phyloP scores from a whole-genome alignment of 345 rosid genomes.

The Brassica rapa region DNA sequence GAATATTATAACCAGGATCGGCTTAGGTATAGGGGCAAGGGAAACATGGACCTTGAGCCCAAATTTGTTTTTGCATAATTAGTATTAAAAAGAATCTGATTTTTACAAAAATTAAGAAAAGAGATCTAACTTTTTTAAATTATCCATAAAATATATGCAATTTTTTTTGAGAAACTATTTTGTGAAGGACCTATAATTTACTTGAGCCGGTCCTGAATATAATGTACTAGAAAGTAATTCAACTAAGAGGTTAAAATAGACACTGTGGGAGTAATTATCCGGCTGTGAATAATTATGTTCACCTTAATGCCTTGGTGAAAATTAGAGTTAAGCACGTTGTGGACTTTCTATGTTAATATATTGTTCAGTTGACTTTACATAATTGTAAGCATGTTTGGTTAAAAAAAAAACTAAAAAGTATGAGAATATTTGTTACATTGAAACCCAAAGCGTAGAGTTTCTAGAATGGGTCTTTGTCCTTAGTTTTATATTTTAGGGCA shows the following conservation, averaged over 20 bases:
- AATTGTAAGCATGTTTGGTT: slow-evolving; percentile 5
- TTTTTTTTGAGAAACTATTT: too few relatives aligned
- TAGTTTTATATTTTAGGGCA: too few relatives aligned
- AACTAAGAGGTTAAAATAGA: slow-evolving; percentile 1
- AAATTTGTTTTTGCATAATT: too few relatives aligned
- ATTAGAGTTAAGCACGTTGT: slow-evolving; percentile 18
- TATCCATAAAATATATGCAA: too few relatives aligned
- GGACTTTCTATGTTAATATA: slow-evolving; percentile 26
- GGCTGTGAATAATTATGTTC: background rate
- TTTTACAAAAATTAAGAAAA: too few relatives aligned
- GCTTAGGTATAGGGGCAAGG: too few relatives aligned
- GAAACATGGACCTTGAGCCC: too few relatives aligned
- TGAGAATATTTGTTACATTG: slow-evolving; percentile 7
- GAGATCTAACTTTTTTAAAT: too few relatives aligned
- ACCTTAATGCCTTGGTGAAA: slow-evolving; percentile 1
- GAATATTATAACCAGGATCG: too few relatives aligned
- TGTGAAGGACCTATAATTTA: too few relatives aligned
- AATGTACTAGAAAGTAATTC: background rate
- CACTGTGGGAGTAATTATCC: background rate
- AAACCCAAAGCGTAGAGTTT: slow-evolving; percentile 19
- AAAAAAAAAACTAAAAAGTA: background rate
- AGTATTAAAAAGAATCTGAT: too few relatives aligned
- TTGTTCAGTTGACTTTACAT: slow-evolving; percentile 28
- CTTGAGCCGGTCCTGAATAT: background rate
- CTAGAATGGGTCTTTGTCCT: slow-evolving; percentile 26